Base-by-base conservation (phyloP, 1,284 basidiomycete genomes). In the Singerocomus inundabilis region DNA sequence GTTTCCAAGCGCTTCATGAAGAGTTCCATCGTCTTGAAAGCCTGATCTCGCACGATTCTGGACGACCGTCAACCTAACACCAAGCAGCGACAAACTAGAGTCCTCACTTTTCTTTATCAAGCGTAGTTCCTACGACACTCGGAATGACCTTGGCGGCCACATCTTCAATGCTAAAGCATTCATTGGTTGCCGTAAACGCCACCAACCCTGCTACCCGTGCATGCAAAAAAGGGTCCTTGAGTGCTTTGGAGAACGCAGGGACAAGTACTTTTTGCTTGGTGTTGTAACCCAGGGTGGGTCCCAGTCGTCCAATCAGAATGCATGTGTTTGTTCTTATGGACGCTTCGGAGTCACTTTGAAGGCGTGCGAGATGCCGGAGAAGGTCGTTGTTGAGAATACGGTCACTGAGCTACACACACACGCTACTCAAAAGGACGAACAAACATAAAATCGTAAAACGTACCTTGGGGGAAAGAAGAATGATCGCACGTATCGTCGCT, bases 321-420 rank as follows among this genome's bases (percentile, higher is more conserved):
- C 94, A 98, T 0, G 96, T 98, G 66, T 99, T 99, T 12, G 96
- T 99, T 36, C 97, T 84, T 61, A 99, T 98, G 1, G 93, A 95
- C 0, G 95, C 82, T 70, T 98, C 96, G 0, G 85, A 75, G 64
- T 99, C 96, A 16, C 81, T 84, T 73, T 99, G 97, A 70, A 92
- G 90, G 60, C 92, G 92, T 2, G 96, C 96, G 16, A 99, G 82
- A 55, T 91, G 81, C 4, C 95, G 88, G 2, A 99, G 80, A 28
- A 99, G 82, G 54, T 99, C 97, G 59, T 99, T 99, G 73, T 99
- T 99, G 38, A 99, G 79, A 36, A 98, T 85, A 1, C 96, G 86
- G 57, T 98, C 93, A 43, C 78, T 91, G 40, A 98, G 76, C 91
- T 94, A 21, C 9, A 32, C 11, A 32, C 11, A 2, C 21, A 10